Base-by-base conservation (phyloP, 306 rosid genomes). In the Malus orientalis region DNA sequence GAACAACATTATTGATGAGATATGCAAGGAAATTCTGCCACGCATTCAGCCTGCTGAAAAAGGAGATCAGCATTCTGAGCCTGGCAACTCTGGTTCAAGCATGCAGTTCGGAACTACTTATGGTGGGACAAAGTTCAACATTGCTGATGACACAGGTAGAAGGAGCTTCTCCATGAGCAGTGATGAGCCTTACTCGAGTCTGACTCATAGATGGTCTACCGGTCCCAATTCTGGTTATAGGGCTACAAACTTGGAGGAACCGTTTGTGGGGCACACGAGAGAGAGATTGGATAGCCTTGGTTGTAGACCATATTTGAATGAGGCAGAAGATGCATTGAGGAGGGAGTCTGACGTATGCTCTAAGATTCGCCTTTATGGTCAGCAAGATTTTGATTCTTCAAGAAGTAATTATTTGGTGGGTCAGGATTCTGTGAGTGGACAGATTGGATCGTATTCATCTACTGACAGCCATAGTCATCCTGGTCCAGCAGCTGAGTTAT, bases 281-380 rank as follows among this genome's bases (percentile, higher is more conserved):
- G 88, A 76, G 33, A 40, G 22, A 55, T 12, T 19, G 49, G 80
- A 82, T 47, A 64, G 32, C 66, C 9, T 68, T n/a, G 85, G 78
- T 42, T 73, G 82, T 78, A 81, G 77, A 64, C 79, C 87, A 25
- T 69, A 76, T 76, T 49, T 66, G 33, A 53, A 74, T 25, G 85
- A 76, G 75, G 30, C 15, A 5, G 88, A 82, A 71, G 81, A 78
- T 67, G 78, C 18, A n/a, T 61, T 67, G 58, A 33, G 8, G 42
- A 74, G 88, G 78, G 88, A 84, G n/a, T 16, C 63, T 2, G 86
- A 84, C 30, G n/a, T 69, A 36, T 80, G 87, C 29, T 76, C 84
- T 49, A 87, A 78, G 23, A 7, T 25, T 82, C 80, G 29, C 58
- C 71, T 8, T 58, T 85, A 83, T 10, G 88, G 91, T 68, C 80